Percentiles rank a stretch among this genome's conserved stretches.
Evolutionary conservation across 352 stramenopile species (phyloP).

Genomic region (Globisporangium solare): DNA sequence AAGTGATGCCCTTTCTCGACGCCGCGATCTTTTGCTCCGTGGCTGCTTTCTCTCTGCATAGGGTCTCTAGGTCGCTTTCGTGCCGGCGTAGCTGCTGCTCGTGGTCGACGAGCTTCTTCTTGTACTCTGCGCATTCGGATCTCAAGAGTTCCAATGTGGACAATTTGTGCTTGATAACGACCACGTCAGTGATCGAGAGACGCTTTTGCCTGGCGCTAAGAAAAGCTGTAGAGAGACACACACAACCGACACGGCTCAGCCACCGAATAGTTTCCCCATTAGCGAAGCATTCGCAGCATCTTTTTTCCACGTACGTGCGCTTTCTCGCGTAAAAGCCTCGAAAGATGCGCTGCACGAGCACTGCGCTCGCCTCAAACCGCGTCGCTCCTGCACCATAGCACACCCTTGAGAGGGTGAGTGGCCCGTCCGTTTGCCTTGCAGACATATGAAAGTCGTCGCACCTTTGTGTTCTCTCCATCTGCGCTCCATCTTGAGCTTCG

Average conservation of each 20-base stretch:
- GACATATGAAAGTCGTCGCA: neutral
- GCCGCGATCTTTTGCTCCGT: constrained; percentile 14
- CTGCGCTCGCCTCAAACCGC: constrained; percentile 26
- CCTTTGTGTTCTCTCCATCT: constrained; percentile 27
- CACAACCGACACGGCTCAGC: too few species aligned
- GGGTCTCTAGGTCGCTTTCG: constrained; percentile 15
- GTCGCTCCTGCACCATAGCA: constrained; percentile 6
- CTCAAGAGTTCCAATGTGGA: constrained; percentile 23
- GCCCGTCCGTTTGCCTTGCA: too few species aligned
- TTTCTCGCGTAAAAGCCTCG: constrained; percentile 34
- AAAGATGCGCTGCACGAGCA: constrained; percentile 41
- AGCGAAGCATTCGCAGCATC: too few species aligned
- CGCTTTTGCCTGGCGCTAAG: constrained; percentile 4
- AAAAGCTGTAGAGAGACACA: constrained; percentile 7
- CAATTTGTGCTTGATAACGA: constrained; percentile 13
- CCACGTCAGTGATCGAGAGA: constrained; percentile 3
- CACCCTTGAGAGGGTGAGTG: too few species aligned
- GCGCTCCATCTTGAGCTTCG: constrained; percentile 24
- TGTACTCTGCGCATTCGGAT: constrained; percentile 17
- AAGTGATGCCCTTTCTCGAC: constrained; percentile 1
- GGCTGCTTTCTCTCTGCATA: constrained; percentile 13
- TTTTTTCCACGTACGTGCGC: constrained; percentile 11
- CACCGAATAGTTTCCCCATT: too few species aligned
- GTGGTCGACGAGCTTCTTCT: constrained; percentile 16
- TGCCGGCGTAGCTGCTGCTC: constrained; percentile 15